phyloP scores from a whole-genome alignment of 768 basidiomycete genomes.

The Kwoniella mangroviensis region DNA sequence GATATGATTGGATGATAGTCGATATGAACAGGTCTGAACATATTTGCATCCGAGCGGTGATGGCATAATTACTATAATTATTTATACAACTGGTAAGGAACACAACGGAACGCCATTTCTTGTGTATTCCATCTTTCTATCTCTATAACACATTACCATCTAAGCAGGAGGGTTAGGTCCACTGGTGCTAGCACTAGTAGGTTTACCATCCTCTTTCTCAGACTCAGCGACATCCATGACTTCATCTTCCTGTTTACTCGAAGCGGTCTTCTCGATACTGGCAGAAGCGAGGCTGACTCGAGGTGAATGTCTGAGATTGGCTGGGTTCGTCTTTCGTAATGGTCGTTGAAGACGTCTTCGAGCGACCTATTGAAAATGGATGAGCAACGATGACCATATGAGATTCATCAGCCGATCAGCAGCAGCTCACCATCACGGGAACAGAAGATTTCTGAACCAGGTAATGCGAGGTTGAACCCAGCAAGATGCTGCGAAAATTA shows the following conservation, averaged over 20 bases:
- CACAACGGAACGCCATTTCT: not conserved
- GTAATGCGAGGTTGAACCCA: constrained; percentile 94
- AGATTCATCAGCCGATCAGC: too few relatives aligned
- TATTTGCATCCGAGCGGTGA: constrained; percentile 7
- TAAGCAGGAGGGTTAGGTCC: not conserved
- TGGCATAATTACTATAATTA: not conserved
- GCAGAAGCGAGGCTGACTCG: constrained; percentile 83
- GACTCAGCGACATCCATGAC: constrained; percentile 61
- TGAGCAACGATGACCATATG: not conserved
- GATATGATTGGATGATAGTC: not conserved
- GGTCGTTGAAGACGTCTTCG: constrained; percentile 88
- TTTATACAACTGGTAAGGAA: constrained; percentile 1
- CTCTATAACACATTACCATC: not conserved
- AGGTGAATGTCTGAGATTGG: constrained; percentile 70
- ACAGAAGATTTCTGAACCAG: constrained; percentile 80
- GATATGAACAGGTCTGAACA: not conserved
- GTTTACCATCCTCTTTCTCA: constrained; percentile 61
- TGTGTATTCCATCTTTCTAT: not conserved
- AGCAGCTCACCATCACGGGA: constrained; percentile 75
- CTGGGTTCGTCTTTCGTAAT: constrained; percentile 65
- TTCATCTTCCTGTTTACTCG: constrained; percentile 77
- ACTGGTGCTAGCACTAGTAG: constrained; percentile 10
- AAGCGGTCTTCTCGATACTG: constrained; percentile 82
- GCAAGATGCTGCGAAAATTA: constrained; percentile 68
- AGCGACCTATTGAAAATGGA: constrained; percentile 62